Conservation (phyloP, 495 filamentous ascomycete species). For the Podospora pseudocomata region DNA sequence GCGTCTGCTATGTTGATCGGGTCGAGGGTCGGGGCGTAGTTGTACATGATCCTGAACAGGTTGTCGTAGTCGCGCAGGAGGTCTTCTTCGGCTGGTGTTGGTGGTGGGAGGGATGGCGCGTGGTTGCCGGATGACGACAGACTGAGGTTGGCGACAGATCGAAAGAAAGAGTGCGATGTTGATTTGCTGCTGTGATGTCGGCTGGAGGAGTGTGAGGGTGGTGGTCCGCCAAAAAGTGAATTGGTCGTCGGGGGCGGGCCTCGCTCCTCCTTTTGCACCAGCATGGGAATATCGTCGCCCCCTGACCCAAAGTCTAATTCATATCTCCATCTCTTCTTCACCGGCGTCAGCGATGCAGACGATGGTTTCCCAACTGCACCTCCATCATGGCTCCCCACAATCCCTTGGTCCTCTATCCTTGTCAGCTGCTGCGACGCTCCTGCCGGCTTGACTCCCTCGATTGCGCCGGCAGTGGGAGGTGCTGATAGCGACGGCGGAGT, state of each 20-base stretch:
- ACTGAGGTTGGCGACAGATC: slow-evolving; percentile 76
- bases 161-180: slow-evolving; percentile 69
- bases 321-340: slow-evolving; percentile 74
- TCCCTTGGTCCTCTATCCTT: slow-evolving; percentile 28
- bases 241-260: slow-evolving; percentile 16
- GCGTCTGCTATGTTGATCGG: slow-evolving; percentile 81
- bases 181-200: slow-evolving; percentile 19
- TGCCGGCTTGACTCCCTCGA: slow-evolving; percentile 49
- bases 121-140: slow-evolving; percentile 32
- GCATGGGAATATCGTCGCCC: slow-evolving; percentile 77
- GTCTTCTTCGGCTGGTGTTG: slow-evolving; percentile 56
- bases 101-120: slow-evolving; percentile 36
- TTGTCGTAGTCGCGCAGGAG: slow-evolving; percentile 88
- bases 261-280: slow-evolving; percentile 72
- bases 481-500: slow-evolving; percentile 17
- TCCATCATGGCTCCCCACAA: not conserved
- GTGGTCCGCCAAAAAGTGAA: slow-evolving; percentile 43
- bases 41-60: slow-evolving; percentile 89
- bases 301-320: slow-evolving; percentile 75
- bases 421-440: slow-evolving; percentile 28
- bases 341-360: slow-evolving; percentile 20
- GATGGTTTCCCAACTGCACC: slow-evolving; percentile 13
- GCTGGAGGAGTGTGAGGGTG: slow-evolving; percentile 24
- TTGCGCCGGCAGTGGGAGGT: slow-evolving; percentile 36
- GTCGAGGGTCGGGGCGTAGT: slow-evolving; percentile 76